Evolutionary conservation across 2,329 filamentous ascomycete genomes (phyloP).

Genomic region (Thielaviopsis musarum): DNA sequence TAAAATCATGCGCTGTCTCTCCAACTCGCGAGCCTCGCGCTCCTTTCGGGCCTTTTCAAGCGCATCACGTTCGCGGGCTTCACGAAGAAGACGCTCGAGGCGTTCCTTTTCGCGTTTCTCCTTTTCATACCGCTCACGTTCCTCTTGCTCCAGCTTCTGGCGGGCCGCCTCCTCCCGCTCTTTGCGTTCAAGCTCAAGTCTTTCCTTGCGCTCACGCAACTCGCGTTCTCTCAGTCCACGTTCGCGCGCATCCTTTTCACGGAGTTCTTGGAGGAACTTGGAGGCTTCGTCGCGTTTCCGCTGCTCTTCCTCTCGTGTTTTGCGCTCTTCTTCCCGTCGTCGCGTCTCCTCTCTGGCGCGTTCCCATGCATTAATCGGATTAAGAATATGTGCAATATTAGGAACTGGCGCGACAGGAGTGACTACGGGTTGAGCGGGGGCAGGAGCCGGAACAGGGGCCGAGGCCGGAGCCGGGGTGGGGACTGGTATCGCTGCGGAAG

Average conservation of each 20-base stretch:
- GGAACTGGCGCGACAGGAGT: not conserved
- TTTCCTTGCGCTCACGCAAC: conserved; percentile 11
- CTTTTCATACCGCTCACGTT: conserved; percentile 8
- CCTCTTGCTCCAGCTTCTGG: conserved; percentile 12
- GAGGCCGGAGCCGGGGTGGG: not conserved
- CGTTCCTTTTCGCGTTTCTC: conserved; percentile 20
- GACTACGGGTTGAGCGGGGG: not conserved
- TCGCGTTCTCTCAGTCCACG: conserved; percentile 23
- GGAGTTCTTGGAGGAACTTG: conserved; percentile 34
- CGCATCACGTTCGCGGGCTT: conserved; percentile 4
- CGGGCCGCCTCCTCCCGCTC: conserved; percentile 6
- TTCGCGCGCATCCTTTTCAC: conserved; percentile 37
- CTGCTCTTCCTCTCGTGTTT: conserved; percentile 41
- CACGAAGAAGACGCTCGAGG: conserved; percentile 12
- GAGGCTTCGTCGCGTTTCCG: conserved; percentile 40
- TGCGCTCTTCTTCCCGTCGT: conserved; percentile 46
- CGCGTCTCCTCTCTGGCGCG: conserved; percentile 52
- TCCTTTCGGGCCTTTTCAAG: conserved; percentile 11
- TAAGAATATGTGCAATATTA: not conserved
- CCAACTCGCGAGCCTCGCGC: conserved; percentile 39
- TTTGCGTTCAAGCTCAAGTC: conserved; percentile 11
- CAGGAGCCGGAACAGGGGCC: not conserved
- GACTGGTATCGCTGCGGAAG: not conserved
- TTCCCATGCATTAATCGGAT: conserved; percentile 35
- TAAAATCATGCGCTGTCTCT: conserved; percentile 19